Percentiles rank a stretch among this genome's conserved stretches.
phyloP scores from a whole-genome alignment of 192 early-diverging fungal genomes.

The Coemansia sp. region DNA sequence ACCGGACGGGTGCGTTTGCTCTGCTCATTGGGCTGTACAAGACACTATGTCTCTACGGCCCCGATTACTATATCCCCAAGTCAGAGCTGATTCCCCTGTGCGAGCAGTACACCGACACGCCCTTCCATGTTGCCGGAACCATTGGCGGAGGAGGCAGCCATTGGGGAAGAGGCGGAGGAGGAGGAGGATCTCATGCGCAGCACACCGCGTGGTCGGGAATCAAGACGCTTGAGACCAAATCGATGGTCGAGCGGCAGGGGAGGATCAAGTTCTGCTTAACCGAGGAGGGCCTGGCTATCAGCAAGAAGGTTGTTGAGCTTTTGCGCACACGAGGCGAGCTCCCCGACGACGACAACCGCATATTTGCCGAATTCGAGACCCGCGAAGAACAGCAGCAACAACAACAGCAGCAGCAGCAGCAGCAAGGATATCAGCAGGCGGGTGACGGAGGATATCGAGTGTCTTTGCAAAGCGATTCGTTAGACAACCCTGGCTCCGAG shows the following conservation, averaged over 20 bases:
- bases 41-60: conserved; percentile 39
- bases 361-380: conserved; percentile 22
- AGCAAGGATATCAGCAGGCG: not conserved
- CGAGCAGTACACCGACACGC: conserved; percentile 67
- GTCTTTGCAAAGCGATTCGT: not conserved
- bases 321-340: conserved; percentile 33
- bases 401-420: too few relatives aligned
- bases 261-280: conserved; percentile 67
- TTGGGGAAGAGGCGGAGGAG: conserved; percentile 38
- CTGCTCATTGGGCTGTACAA: conserved; percentile 70
- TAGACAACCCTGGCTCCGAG: not conserved
- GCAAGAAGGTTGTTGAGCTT: conserved; percentile 49
- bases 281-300: conserved; percentile 69
- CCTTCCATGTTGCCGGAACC: conserved; percentile 56
- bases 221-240: conserved; percentile 70
- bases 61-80: conserved; percentile 62
- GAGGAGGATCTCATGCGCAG: conserved; percentile 9
- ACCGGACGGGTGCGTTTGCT: conserved; percentile 78
- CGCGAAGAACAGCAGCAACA: not conserved
- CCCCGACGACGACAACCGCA: conserved; percentile 13
- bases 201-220: conserved; percentile 83
- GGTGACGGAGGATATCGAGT: not conserved
- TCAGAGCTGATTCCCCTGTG: conserved; percentile 65
- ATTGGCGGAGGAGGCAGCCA: conserved; percentile 25
- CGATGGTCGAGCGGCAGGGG: conserved; percentile 64